phyloP scores from a whole-genome alignment of 805 yeast species.

The Saccharomyces kudriavzevii region DNA sequence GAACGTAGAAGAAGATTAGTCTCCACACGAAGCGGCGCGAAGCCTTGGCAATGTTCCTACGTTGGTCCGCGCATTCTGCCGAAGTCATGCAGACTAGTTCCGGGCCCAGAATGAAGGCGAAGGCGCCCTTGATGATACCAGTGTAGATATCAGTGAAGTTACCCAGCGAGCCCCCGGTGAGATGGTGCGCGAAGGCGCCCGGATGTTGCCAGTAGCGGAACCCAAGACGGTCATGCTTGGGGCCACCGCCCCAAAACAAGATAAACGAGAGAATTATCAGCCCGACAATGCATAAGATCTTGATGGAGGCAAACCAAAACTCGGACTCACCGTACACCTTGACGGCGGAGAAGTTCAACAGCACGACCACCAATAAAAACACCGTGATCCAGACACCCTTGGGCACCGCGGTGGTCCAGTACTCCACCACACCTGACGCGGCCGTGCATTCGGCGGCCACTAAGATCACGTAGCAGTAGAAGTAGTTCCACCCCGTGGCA shows the following conservation, averaged over 20 bases:
- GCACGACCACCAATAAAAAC: conserved; percentile 40
- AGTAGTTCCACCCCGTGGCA: conserved; percentile 54
- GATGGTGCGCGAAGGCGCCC: conserved; percentile 48
- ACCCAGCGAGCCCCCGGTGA: conserved; percentile 48
- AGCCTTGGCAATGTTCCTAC: conserved; percentile 55
- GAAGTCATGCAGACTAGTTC: conserved; percentile 53
- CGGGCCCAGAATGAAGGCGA: conserved; percentile 56
- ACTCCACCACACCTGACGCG: conserved; percentile 52
- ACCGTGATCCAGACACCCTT: conserved; percentile 56
- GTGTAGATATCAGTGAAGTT: conserved; percentile 58
- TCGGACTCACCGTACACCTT: conserved; percentile 37
- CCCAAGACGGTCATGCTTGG: conserved; percentile 46
- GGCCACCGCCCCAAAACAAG: conserved; percentile 45
- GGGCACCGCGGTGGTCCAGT: conserved; percentile 49
- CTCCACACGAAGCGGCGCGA: conserved; percentile 53
- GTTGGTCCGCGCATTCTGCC: conserved; percentile 52
- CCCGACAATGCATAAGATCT: conserved; percentile 39
- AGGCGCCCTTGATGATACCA: conserved; percentile 55
- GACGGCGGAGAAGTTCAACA: conserved; percentile 46
- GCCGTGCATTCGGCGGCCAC: conserved; percentile 58
- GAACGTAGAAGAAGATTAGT: conserved; percentile 51
- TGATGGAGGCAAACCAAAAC: conserved; percentile 37
- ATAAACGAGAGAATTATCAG: conserved; percentile 38
- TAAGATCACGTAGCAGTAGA: conserved; percentile 40
- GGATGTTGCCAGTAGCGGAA: conserved; percentile 61